Conservation (phyloP, 2,329 filamentous ascomycete species). For the Xylariaceae sp. region DNA sequence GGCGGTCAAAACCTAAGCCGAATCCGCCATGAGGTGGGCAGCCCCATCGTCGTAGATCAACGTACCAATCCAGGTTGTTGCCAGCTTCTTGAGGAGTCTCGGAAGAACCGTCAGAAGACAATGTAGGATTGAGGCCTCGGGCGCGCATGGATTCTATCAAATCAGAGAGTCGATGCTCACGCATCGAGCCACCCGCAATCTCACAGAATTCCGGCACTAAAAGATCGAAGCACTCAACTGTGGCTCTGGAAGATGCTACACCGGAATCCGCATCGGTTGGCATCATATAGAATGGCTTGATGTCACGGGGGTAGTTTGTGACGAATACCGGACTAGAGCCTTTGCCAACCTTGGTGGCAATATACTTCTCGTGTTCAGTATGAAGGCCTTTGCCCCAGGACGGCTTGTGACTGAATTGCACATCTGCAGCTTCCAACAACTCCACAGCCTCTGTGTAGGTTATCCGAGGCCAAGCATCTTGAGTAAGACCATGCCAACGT, state of each 20-base stretch:
- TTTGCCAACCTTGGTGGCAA: slow-evolving; percentile 56
- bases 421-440: slow-evolving; percentile 55
- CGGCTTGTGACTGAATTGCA: slow-evolving; percentile 63
- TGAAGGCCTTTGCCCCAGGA: slow-evolving; percentile 71
- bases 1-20: slow-evolving; percentile 81
- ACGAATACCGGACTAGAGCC: slow-evolving; percentile 71
- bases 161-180: slow-evolving; percentile 69
- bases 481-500: slow-evolving; percentile 67
- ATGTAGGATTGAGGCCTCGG: slow-evolving; percentile 53
- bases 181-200: slow-evolving; percentile 81
- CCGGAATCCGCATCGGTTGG: slow-evolving; percentile 14
- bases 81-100: slow-evolving; percentile 26
- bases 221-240: slow-evolving; percentile 87
- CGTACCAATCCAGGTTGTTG: slow-evolving; percentile 69
- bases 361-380: slow-evolving; percentile 86
- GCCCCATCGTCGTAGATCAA: slow-evolving; percentile 84
- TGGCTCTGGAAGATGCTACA: slow-evolving; percentile 36
- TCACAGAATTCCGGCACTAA: slow-evolving; percentile 82
- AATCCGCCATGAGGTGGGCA: slow-evolving; percentile 88
- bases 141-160: slow-evolving; percentile 66
- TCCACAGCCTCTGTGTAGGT: slow-evolving; percentile 76
- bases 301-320: slow-evolving; percentile 79
- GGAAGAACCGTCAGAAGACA: slow-evolving; percentile 20
- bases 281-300: slow-evolving; percentile 90
- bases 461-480: slow-evolving; percentile 66